Percentiles rank a stretch among this genome's conserved stretches.
Conservation (phyloP, 257 asterid genomes). For the Jaltomata sinuosa region DNA sequence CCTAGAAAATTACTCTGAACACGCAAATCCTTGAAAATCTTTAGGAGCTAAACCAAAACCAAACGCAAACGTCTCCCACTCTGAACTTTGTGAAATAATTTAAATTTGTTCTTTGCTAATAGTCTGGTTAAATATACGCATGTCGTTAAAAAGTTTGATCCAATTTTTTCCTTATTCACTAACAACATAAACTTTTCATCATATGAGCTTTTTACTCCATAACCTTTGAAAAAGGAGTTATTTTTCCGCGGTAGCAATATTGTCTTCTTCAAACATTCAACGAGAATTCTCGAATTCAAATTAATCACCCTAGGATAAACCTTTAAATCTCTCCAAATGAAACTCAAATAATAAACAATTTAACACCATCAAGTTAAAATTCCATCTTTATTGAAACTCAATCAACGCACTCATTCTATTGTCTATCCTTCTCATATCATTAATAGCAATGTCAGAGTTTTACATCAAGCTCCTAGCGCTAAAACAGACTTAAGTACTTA, state of each 20-base stretch:
- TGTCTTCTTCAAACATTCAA: not conserved
- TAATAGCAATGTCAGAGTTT: not conserved
- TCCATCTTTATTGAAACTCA: not conserved
- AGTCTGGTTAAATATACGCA: not conserved
- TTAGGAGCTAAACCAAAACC: not conserved
- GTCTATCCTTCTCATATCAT: not conserved
- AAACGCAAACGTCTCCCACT: not conserved
- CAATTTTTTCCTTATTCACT: not conserved
- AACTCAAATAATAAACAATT: not conserved
- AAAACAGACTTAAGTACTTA: not conserved
- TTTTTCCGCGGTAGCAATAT: not conserved
- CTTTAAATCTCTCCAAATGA: not conserved
- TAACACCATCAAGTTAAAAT: not conserved
- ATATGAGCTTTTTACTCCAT: not conserved
- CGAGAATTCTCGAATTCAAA: not conserved
- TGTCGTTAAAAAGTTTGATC: not conserved
- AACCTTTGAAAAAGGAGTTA: not conserved
- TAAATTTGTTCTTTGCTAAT: not conserved
- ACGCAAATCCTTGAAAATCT: not conserved
- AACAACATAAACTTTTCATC: not conserved
- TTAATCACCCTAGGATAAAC: not conserved
- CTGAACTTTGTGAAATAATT: not conserved
- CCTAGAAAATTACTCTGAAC: not conserved
- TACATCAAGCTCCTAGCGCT: not conserved
- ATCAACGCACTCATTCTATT: not conserved